phyloP scores from a whole-genome alignment of 2,329 filamentous ascomycete species.

The Xylariaceae sp. region DNA sequence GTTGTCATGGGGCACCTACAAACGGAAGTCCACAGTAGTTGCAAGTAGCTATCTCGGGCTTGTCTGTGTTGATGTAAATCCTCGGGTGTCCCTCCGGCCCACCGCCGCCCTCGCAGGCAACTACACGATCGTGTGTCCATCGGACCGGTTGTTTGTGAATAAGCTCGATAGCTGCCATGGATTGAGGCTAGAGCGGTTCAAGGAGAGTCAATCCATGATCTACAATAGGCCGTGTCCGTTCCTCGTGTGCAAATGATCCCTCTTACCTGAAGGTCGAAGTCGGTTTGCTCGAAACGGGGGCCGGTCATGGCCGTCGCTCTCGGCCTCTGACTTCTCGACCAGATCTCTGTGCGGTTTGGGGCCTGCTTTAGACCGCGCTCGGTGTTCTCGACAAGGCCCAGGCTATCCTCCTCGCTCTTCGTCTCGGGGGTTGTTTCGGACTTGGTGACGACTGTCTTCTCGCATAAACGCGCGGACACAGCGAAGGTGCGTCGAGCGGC shows the following conservation, averaged over 20 bases:
- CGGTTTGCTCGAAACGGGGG: slow-evolving; percentile 94
- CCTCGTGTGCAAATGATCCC: slow-evolving; percentile 4
- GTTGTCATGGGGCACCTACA: slow-evolving; percentile 53
- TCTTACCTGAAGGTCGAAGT: slow-evolving; percentile 83
- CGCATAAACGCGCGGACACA: slow-evolving; percentile 42
- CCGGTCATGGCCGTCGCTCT: slow-evolving; percentile 82
- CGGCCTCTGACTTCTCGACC: slow-evolving; percentile 82
- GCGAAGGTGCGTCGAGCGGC: slow-evolving; percentile 43
- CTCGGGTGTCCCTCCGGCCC: slow-evolving; percentile 84
- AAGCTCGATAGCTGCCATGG: slow-evolving; percentile 85
- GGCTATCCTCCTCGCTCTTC: slow-evolving; percentile 37
- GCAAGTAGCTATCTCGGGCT: slow-evolving; percentile 86
- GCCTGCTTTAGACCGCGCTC: slow-evolving; percentile 62
- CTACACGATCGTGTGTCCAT: slow-evolving; percentile 79
- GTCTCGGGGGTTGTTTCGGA: slow-evolving; percentile 38
- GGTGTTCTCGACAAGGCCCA: slow-evolving; percentile 35
- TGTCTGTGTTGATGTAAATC: slow-evolving; percentile 97
- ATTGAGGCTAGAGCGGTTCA: slow-evolving; percentile 63
- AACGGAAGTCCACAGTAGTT: slow-evolving; percentile 91
- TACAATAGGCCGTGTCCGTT: slow-evolving; percentile 2
- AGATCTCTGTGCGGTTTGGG: slow-evolving; percentile 75
- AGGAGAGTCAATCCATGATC: slow-evolving; percentile 25
- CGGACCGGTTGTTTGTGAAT: slow-evolving; percentile 92
- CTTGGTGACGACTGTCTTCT: slow-evolving; percentile 37
- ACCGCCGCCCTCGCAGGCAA: slow-evolving; percentile 87